A percentile compares a stretch with the other conserved stretches of the same genome.
phyloP scores from a whole-genome alignment of 1,284 basidiomycete genomes.

The Puccinia novopanici region DNA sequence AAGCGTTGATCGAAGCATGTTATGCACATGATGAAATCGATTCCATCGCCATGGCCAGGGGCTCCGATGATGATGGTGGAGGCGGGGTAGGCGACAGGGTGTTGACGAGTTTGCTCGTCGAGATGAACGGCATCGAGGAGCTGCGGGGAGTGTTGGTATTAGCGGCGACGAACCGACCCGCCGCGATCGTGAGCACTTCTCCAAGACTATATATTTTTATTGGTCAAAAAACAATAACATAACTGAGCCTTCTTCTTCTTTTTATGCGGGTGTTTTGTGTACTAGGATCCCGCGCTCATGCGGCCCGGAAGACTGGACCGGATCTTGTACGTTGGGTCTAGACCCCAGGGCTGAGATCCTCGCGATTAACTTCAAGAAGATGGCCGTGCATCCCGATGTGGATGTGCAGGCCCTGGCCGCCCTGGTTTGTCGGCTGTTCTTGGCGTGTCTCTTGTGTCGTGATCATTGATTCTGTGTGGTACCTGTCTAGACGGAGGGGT shows the following conservation, averaged over 20 bases:
- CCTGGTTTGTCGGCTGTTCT: constrained; percentile 61
- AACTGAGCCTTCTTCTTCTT: background rate
- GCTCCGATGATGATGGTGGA: constrained; percentile 62
- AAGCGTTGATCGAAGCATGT: too few relatives aligned
- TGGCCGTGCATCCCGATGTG: constrained; percentile 75
- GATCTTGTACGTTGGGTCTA: constrained; percentile 90
- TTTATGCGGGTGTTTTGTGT: background rate
- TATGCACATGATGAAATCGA: constrained; percentile 99
- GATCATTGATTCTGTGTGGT: background rate
- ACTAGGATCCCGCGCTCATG: constrained; percentile 94
- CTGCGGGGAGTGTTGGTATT: constrained; percentile 88
- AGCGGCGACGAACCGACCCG: constrained; percentile 93
- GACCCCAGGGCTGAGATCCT: constrained; percentile 76
- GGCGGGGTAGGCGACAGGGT: constrained; percentile 79
- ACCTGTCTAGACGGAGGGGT: constrained; percentile 88
- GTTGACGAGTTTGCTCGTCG: constrained; percentile 87
- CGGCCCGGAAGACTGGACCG: constrained; percentile 93
- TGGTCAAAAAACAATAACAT: too few relatives aligned
- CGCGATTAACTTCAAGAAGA: constrained; percentile 71
- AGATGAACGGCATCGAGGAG: constrained; percentile 98
- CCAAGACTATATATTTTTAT: too few relatives aligned
- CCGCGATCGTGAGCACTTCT: constrained; percentile 72
- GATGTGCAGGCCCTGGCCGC: constrained; percentile 72
- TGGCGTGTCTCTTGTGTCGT: too few relatives aligned
- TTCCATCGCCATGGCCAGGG: constrained; percentile 78